phyloP scores from a whole-genome alignment of 2,329 filamentous ascomycete species.

The Colletotrichum lini region DNA sequence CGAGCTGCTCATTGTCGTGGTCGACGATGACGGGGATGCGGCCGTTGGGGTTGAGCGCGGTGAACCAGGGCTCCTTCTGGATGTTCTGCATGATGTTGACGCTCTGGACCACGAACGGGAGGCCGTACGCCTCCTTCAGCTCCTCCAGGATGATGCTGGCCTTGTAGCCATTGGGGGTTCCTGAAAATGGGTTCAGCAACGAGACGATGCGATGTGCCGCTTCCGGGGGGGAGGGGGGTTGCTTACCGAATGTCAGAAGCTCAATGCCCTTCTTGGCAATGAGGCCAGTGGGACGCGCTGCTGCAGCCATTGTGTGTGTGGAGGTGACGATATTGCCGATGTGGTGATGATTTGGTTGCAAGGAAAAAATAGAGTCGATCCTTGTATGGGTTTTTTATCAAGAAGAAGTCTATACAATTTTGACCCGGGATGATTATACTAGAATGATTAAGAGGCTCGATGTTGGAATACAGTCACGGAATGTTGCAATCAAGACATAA shows the following conservation, averaged over 20 bases:
- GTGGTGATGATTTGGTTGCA: background rate
- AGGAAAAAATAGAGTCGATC: background rate
- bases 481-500: background rate
- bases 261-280: constrained; percentile 76
- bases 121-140: constrained; percentile 75
- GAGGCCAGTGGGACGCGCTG: constrained; percentile 61
- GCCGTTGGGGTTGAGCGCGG: constrained; percentile 73
- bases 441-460: background rate
- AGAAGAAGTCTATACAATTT: background rate
- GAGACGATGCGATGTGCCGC: constrained; percentile 33
- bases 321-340: background rate
- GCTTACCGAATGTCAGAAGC: constrained; percentile 66
- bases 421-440: background rate
- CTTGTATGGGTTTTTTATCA: background rate
- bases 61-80: constrained; percentile 79
- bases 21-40: constrained; percentile 77
- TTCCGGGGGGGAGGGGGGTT: constrained; percentile 47
- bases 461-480: background rate
- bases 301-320: constrained; percentile 15
- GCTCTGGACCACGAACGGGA: constrained; percentile 64
- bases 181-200: constrained; percentile 45
- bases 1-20: constrained; percentile 72
- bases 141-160: constrained; percentile 75
- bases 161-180: constrained; percentile 70
- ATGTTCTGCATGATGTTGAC: constrained; percentile 74